Conservation (phyloP, 345 rosid genomes). For the Fremontodendron californicum region DNA sequence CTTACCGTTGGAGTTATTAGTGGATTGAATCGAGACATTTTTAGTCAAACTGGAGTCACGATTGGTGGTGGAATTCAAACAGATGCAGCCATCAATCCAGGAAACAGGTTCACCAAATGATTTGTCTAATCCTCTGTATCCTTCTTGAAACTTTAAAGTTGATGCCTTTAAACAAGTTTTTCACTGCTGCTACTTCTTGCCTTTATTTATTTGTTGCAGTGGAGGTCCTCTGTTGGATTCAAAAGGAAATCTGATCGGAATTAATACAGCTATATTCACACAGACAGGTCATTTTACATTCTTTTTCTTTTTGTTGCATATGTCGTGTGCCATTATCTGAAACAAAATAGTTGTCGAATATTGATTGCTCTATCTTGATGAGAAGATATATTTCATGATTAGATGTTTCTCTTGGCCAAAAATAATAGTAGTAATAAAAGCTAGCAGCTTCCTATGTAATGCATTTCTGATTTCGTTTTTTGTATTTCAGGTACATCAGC, state of each 20-base stretch:
- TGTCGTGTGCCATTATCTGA: not conserved
- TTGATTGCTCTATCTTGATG: not conserved
- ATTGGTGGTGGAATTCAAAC: constrained; percentile 98
- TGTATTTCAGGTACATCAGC: constrained; percentile 76
- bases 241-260: constrained; percentile 85
- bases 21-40: constrained; percentile 87
- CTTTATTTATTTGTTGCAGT: constrained; percentile 36
- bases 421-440: not conserved
- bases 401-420: not conserved
- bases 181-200: not conserved
- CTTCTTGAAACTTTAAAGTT: not conserved
- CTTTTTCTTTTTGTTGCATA: not conserved
- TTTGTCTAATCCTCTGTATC: not conserved
- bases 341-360: not conserved
- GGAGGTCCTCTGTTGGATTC: constrained; percentile 96
- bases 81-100: constrained; percentile 98
- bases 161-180: not conserved
- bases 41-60: constrained; percentile 86
- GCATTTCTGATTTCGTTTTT: constrained; percentile 12
- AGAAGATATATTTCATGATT: not conserved
- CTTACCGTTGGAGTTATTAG: constrained; percentile 93
- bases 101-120: constrained; percentile 59
- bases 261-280: constrained; percentile 88
- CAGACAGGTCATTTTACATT: constrained; percentile 58
- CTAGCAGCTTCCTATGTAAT: not conserved